A percentile compares a stretch with the other conserved stretches of the same genome.
Evolutionary conservation across 768 basidiomycete species (phyloP).

Genomic region (Collybia sp.): DNA sequence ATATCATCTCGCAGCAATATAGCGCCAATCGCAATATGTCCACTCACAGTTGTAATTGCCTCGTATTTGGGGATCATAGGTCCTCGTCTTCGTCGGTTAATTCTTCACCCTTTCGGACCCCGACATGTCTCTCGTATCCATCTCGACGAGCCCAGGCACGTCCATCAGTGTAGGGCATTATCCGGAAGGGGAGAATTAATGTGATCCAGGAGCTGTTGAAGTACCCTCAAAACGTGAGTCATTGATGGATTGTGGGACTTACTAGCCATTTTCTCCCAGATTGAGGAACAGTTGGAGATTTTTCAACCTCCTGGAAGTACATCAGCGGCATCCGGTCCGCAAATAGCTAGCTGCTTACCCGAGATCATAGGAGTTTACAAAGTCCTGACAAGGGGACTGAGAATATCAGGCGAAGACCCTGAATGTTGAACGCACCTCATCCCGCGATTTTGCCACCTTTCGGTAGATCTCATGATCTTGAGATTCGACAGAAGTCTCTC

Average conservation of each 20-base stretch:
- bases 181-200: slow-evolving; percentile 76
- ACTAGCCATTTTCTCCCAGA: slow-evolving; percentile 77
- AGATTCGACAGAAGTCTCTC: slow-evolving; percentile 87
- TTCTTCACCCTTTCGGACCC: slow-evolving; percentile 74
- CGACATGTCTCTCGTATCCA: slow-evolving; percentile 58
- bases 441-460: slow-evolving; percentile 59
- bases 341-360: slow-evolving; percentile 39
- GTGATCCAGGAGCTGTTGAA: slow-evolving; percentile 56
- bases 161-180: slow-evolving; percentile 83
- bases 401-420: neutral
- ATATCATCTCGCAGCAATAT: slow-evolving; percentile 45
- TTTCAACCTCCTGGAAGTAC: slow-evolving; percentile 34
- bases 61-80: neutral
- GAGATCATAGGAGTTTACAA: slow-evolving; percentile 89
- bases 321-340: neutral
- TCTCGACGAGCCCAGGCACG: slow-evolving; percentile 68
- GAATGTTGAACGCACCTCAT: slow-evolving; percentile 46
- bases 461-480: slow-evolving; percentile 84
- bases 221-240: neutral
- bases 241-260: slow-evolving; percentile 25
- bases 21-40: neutral
- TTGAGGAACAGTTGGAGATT: slow-evolving; percentile 91
- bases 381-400: slow-evolving; percentile 40
- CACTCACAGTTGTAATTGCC: slow-evolving; percentile 1
- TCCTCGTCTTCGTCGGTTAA: slow-evolving; percentile 75